Evolutionary conservation across 192 early-diverging fungal species (phyloP).

Genomic region (Polychytrium aggregatum): DNA sequence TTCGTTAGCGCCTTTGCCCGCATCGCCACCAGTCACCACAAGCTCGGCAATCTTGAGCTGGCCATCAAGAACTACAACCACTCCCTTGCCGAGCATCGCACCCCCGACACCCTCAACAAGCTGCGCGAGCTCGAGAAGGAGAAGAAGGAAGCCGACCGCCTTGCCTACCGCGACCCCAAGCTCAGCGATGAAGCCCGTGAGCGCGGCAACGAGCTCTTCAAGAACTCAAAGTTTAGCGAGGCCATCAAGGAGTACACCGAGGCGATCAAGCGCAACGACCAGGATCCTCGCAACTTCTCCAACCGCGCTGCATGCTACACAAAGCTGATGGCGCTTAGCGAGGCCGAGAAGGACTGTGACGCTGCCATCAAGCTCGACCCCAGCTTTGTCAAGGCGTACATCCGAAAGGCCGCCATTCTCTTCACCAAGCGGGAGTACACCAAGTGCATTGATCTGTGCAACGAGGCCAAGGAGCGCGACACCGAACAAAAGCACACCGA

Average conservation of each 20-base stretch:
- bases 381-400: conserved; percentile 86
- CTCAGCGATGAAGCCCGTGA: conserved; percentile 87
- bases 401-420: conserved; percentile 87
- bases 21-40: conserved; percentile 80
- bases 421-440: conserved; percentile 81
- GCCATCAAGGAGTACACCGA: conserved; percentile 90
- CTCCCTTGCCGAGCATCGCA: conserved; percentile 92
- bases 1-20: conserved; percentile 69
- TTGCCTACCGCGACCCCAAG: conserved; percentile 71
- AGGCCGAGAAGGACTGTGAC: conserved; percentile 94
- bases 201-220: conserved; percentile 87
- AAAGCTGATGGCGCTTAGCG: conserved; percentile 86
- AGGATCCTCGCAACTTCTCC: conserved; percentile 80
- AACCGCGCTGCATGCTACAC: conserved; percentile 95
- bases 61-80: conserved; percentile 89
- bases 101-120: conserved; percentile 80
- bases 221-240: conserved; percentile 70
- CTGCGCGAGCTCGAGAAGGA: conserved; percentile 78
- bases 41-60: conserved; percentile 63
- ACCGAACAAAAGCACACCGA: conserved; percentile 67
- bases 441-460: conserved; percentile 70
- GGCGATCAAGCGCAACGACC: conserved; percentile 90
- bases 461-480: conserved; percentile 67
- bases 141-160: conserved; percentile 66
- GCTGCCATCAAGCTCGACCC: conserved; percentile 75